phyloP scores from a whole-genome alignment of 805 yeast genomes.

The Blastobotrys americana region DNA sequence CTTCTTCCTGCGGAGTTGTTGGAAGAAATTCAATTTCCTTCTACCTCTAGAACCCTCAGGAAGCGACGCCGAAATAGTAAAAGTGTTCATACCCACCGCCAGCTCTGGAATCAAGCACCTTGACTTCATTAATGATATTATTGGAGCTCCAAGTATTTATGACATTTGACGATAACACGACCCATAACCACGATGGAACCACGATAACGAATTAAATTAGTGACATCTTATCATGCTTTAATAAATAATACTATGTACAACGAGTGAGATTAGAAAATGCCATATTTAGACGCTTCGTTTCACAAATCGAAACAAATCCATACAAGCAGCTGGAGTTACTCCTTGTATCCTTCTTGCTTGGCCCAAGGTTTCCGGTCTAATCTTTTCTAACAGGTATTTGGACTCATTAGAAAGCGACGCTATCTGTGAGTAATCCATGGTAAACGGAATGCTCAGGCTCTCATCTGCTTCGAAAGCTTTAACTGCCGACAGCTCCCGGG shows the following conservation, averaged over 20 bases:
- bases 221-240: neutral
- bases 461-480: slow-evolving; percentile 83
- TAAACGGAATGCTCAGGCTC: slow-evolving; percentile 56
- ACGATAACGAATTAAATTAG: neutral
- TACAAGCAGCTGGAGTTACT: slow-evolving; percentile 85
- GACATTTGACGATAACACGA: neutral
- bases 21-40: slow-evolving; percentile 6
- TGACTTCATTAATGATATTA: too few species aligned
- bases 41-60: too few species aligned
- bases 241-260: neutral
- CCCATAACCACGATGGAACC: too few species aligned
- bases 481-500: slow-evolving; percentile 62
- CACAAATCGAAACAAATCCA: slow-evolving; percentile 52
- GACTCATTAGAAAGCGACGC: slow-evolving; percentile 73
- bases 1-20: slow-evolving; percentile 28
- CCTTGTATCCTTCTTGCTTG: slow-evolving; percentile 95
- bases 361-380: slow-evolving; percentile 85
- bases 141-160: neutral
- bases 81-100: too few species aligned
- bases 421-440: slow-evolving; percentile 52
- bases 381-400: slow-evolving; percentile 55
- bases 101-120: too few species aligned
- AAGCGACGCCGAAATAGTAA: too few species aligned
- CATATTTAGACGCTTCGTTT: slow-evolving; percentile 9
- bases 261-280: neutral